Evolutionary conservation across 345 rosid genomes (phyloP).

Genomic region (Rhodamnia argentea): DNA sequence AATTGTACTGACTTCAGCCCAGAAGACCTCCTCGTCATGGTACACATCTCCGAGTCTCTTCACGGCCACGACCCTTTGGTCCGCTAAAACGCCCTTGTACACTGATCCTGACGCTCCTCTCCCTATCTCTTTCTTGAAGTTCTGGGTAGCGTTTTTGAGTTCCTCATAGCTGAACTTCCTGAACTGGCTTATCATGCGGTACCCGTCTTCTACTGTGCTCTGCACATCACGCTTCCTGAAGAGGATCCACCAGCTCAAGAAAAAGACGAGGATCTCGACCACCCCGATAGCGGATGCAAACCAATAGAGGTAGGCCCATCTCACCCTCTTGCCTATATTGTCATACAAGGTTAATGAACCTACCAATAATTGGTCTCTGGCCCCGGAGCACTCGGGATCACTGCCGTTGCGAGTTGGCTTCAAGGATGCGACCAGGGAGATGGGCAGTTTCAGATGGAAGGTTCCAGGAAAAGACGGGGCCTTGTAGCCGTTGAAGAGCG

Average conservation of each 20-base stretch:
- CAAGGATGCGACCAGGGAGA: not conserved
- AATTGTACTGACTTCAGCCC: slow-evolving; percentile 41
- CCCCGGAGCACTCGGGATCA: not conserved
- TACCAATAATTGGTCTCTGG: not conserved
- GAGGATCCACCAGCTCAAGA: slow-evolving; percentile 20
- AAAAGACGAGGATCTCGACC: slow-evolving; percentile 16
- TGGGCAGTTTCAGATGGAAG: slow-evolving; percentile 20
- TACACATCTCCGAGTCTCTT: slow-evolving; percentile 30
- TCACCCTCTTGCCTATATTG: slow-evolving; percentile 2
- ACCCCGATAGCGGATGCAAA: slow-evolving; percentile 21
- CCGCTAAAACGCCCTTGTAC: slow-evolving; percentile 29
- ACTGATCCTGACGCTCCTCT: slow-evolving; percentile 42
- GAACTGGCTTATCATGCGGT: slow-evolving; percentile 13
- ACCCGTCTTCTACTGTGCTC: slow-evolving; percentile 10
- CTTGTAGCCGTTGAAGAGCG: slow-evolving; percentile 21
- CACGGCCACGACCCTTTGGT: slow-evolving; percentile 31
- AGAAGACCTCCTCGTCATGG: slow-evolving; percentile 38
- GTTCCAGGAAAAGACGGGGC: slow-evolving; percentile 18
- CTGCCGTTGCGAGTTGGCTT: not conserved
- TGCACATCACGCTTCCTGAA: not conserved
- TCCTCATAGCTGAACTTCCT: slow-evolving; percentile 20
- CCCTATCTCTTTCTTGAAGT: slow-evolving; percentile 27
- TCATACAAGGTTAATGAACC: slow-evolving; percentile 12
- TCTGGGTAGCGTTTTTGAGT: slow-evolving; percentile 24
- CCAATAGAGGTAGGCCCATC: slow-evolving; percentile 28